Conservation (phyloP, 768 basidiomycete species). For the Heimioporus sp. region DNA sequence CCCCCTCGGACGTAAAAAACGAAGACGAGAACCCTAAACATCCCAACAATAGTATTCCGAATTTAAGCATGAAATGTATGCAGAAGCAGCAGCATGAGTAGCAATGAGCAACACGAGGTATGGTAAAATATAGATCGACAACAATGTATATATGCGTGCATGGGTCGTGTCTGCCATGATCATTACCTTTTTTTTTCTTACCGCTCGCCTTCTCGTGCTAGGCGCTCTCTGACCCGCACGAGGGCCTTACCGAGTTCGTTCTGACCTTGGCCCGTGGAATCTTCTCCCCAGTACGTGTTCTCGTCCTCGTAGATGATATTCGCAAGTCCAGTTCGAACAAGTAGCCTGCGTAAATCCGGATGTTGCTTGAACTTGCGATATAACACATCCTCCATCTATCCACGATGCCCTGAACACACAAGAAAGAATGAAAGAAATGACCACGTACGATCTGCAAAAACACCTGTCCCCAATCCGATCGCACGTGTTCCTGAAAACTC, state of each 20-base stretch:
- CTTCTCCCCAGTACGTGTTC: slow-evolving; percentile 70
- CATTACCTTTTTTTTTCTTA: slow-evolving; percentile 1
- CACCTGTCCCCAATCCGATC: slow-evolving; percentile 54
- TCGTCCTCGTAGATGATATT: slow-evolving; percentile 46
- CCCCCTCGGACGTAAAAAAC: slow-evolving; percentile 12
- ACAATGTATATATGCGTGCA: slow-evolving; percentile 1
- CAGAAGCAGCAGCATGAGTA: no score
- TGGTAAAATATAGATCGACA: not conserved
- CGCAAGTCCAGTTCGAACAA: slow-evolving; percentile 14
- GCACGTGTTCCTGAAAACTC: slow-evolving; percentile 35
- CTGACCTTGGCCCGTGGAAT: slow-evolving; percentile 39
- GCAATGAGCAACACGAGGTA: no score
- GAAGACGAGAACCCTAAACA: slow-evolving; percentile 3
- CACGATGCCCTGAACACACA: not conserved
- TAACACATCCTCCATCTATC: slow-evolving; percentile 68
- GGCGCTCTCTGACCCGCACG: slow-evolving; percentile 49
- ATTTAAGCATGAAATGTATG: not conserved
- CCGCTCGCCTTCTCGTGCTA: slow-evolving; percentile 32
- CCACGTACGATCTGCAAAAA: slow-evolving; percentile 50
- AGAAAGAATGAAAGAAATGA: not conserved
- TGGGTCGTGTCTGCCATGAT: not conserved
- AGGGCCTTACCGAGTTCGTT: slow-evolving; percentile 68
- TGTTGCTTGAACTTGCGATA: slow-evolving; percentile 73
- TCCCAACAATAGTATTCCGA: not conserved
- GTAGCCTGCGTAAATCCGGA: slow-evolving; percentile 15